Percentiles rank a stretch among this genome's conserved stretches.
Evolutionary conservation across 2,329 filamentous ascomycete genomes (phyloP).

Genomic region (Ascochyta rabiei): DNA sequence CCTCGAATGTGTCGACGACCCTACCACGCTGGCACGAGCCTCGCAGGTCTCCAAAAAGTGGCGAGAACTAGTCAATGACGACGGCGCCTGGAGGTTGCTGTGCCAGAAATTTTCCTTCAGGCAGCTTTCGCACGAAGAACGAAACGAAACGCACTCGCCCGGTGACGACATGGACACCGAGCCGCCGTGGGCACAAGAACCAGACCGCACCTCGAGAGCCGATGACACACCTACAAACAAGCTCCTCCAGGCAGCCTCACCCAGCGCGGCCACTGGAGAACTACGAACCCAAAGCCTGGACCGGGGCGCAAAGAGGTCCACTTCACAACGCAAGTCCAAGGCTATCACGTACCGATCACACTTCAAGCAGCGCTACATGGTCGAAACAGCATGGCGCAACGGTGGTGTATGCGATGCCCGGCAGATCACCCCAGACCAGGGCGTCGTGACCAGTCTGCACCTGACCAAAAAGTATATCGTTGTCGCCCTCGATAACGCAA

Average conservation of each 20-base stretch:
- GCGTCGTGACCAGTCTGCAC: constrained; percentile 94
- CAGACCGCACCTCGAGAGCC: constrained; percentile 32
- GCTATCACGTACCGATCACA: constrained; percentile 90
- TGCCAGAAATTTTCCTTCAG: constrained; percentile 95
- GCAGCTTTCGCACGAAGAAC: constrained; percentile 56
- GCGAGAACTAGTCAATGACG: constrained; percentile 91
- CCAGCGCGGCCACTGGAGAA: constrained; percentile 55
- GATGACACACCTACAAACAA: constrained; percentile 36
- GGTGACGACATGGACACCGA: constrained; percentile 37
- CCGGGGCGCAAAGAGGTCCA: constrained; percentile 49
- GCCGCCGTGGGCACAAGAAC: constrained; percentile 34
- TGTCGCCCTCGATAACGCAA: constrained; percentile 95
- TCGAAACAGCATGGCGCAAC: constrained; percentile 94
- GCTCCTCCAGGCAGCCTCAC: constrained; percentile 38
- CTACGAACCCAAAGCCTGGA: constrained; percentile 64
- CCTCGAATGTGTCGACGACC: constrained; percentile 95
- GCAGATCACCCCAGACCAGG: constrained; percentile 94
- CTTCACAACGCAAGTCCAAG: constrained; percentile 58
- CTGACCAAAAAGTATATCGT: constrained; percentile 96
- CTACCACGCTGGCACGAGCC: constrained; percentile 87
- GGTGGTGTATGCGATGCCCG: constrained; percentile 83
- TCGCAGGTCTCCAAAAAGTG: constrained; percentile 96
- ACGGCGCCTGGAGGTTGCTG: constrained; percentile 97
- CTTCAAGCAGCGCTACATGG: constrained; percentile 96
- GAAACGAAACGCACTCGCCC: constrained; percentile 34